Evolutionary conservation across 2,329 filamentous ascomycete species (phyloP).

Genomic region (Aspergillus candidus): DNA sequence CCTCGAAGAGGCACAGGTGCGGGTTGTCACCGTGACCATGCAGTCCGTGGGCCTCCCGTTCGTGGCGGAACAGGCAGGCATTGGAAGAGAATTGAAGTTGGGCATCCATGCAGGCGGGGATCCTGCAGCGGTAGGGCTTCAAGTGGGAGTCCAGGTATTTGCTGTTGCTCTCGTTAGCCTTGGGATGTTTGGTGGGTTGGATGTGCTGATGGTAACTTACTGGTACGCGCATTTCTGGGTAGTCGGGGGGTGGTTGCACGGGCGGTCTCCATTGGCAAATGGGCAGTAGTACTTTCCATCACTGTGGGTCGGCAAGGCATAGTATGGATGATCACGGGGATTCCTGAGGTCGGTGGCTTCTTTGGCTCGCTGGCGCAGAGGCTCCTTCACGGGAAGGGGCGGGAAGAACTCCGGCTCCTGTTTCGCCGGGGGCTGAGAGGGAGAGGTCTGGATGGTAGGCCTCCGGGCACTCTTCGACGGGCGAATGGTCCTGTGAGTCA

Average conservation of each 20-base stretch:
- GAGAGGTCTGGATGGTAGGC: conserved; percentile 28
- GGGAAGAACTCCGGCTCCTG: conserved; percentile 34
- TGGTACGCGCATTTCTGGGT: conserved; percentile 99
- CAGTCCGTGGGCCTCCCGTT: conserved; percentile 91
- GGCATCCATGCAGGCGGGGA: conserved; percentile 71
- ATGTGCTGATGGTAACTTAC: conserved; percentile 54
- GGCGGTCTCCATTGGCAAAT: conserved; percentile 59
- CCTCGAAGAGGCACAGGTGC: conserved; percentile 79
- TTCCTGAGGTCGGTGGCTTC: conserved; percentile 33
- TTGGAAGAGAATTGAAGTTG: conserved; percentile 93
- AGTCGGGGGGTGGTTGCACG: conserved; percentile 86
- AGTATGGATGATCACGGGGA: conserved; percentile 39
- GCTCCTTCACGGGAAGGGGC: conserved; percentile 29
- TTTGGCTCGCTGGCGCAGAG: conserved; percentile 31
- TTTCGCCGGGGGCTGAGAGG: conserved; percentile 29
- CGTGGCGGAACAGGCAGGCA: conserved; percentile 87
- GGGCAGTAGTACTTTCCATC: conserved; percentile 94
- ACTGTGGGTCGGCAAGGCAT: conserved; percentile 36
- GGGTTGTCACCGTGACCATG: conserved; percentile 92
- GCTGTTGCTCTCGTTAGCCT: conserved; percentile 45
- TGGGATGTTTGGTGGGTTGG: background rate
- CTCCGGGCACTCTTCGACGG: conserved; percentile 35
- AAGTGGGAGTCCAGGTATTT: conserved; percentile 97
- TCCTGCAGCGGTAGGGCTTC: conserved; percentile 94
- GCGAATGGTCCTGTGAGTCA: conserved; percentile 32